phyloP scores from a whole-genome alignment of 2,329 filamentous ascomycete genomes.

The Cercospora beticola region DNA sequence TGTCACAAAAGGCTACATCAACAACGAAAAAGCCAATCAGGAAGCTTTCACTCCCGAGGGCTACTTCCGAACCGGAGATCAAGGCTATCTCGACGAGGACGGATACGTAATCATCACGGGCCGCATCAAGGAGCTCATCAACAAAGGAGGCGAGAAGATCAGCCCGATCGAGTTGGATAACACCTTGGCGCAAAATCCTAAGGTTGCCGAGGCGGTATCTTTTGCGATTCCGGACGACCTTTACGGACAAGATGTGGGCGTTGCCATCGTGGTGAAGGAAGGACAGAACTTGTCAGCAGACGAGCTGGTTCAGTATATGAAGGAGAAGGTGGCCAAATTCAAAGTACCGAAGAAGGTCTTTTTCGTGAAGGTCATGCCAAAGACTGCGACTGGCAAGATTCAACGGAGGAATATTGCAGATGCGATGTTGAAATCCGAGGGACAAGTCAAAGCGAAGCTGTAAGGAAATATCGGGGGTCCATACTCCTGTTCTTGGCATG shows the following conservation, averaged over 20 bases:
- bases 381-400: constrained; percentile 84
- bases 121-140: constrained; percentile 91
- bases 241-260: constrained; percentile 78
- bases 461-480: neutral
- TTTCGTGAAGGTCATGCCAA: constrained; percentile 81
- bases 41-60: constrained; percentile 71
- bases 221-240: constrained; percentile 81
- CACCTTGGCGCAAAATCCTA: constrained; percentile 69
- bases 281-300: constrained; percentile 54
- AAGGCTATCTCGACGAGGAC: constrained; percentile 76
- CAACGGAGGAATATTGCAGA: constrained; percentile 84
- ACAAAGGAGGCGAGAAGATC: constrained; percentile 88
- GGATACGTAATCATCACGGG: constrained; percentile 85
- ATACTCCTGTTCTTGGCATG: no score
- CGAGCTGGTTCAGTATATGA: constrained; percentile 68
- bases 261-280: constrained; percentile 72
- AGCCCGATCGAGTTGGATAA: constrained; percentile 87
- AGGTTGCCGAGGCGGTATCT: constrained; percentile 74
- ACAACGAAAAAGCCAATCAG: constrained; percentile 75
- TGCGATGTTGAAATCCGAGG: constrained; percentile 65
- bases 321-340: constrained; percentile 72
- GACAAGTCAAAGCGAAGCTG: constrained; percentile 16
- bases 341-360: constrained; percentile 85
- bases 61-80: constrained; percentile 86
- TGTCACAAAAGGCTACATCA: constrained; percentile 80